These are phyloP conservation scores for Dryas alaskensis DNA, from an alignment of 306 rosid species.

Conservation along the genomic window DNA sequence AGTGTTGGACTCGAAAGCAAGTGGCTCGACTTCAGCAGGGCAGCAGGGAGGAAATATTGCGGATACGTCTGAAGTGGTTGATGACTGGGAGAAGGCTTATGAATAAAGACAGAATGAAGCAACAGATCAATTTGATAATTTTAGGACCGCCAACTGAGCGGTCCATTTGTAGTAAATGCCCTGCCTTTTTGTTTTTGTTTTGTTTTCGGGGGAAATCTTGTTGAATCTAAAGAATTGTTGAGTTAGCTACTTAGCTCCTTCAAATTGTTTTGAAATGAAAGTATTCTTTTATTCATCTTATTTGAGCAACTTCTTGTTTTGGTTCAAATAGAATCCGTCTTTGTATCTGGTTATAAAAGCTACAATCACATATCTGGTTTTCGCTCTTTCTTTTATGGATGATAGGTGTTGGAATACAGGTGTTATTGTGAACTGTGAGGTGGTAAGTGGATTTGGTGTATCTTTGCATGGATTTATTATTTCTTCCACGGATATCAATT, in stretches of 20 bases:
- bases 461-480: too few relatives aligned
- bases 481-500: too few relatives aligned
- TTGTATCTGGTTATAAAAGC: neutral
- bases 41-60: conserved; percentile 30
- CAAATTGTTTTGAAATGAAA: neutral
- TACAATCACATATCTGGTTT: neutral
- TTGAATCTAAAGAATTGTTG: neutral
- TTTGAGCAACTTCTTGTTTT: neutral
- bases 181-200: conserved; percentile 13
- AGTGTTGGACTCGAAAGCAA: neutral
- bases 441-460: too few relatives aligned
- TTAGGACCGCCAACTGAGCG: conserved; percentile 7
- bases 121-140: conserved; percentile 1
- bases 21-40: conserved; percentile 28
- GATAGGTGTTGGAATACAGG: too few relatives aligned
- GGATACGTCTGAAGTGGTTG: conserved; percentile 62
- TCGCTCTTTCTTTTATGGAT: too few relatives aligned
- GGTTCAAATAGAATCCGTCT: neutral
- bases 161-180: conserved; percentile 16
- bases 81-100: conserved; percentile 90
- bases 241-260: neutral
- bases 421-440: too few relatives aligned
- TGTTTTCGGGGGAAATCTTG: conserved; percentile 25
- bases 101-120: conserved; percentile 31
- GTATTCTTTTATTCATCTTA: neutral